phyloP scores from a whole-genome alignment of 129 eudicot species.

The Chrysanthemum seticuspe region DNA sequence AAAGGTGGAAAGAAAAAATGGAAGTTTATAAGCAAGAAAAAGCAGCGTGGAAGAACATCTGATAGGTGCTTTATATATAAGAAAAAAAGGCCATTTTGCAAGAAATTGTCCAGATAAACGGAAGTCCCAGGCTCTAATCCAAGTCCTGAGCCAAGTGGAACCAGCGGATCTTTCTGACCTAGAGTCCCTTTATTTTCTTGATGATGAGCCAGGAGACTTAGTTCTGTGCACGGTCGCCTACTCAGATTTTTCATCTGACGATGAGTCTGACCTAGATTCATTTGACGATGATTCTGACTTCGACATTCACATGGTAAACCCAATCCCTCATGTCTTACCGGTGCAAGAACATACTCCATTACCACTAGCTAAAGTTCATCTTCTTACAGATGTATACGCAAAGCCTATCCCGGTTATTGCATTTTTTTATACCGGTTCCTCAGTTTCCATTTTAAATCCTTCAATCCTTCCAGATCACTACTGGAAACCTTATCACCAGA shows the following conservation, averaged over 20 bases:
- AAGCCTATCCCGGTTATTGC: background rate
- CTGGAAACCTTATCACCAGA: background rate
- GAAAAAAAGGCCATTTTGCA: background rate
- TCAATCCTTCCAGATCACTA: background rate
- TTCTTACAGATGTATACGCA: background rate
- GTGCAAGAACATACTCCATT: background rate
- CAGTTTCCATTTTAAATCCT: background rate
- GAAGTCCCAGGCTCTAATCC: background rate
- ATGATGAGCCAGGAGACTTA: background rate
- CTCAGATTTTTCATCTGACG: background rate
- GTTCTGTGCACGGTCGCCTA: background rate
- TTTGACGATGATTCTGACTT: background rate
- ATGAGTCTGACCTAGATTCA: background rate
- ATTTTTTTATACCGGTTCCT: background rate
- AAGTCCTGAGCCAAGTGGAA: background rate
- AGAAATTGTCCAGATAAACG: background rate
- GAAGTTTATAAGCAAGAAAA: background rate
- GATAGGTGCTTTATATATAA: background rate
- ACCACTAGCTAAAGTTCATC: background rate
- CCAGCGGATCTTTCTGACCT: background rate
- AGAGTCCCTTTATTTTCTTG: background rate
- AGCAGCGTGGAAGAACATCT: background rate
- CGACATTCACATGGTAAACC: background rate
- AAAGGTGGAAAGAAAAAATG: background rate
- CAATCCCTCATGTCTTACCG: background rate